Evolutionary conservation across 768 basidiomycete species (phyloP).

Genomic region (Amanita pallidorosea): DNA sequence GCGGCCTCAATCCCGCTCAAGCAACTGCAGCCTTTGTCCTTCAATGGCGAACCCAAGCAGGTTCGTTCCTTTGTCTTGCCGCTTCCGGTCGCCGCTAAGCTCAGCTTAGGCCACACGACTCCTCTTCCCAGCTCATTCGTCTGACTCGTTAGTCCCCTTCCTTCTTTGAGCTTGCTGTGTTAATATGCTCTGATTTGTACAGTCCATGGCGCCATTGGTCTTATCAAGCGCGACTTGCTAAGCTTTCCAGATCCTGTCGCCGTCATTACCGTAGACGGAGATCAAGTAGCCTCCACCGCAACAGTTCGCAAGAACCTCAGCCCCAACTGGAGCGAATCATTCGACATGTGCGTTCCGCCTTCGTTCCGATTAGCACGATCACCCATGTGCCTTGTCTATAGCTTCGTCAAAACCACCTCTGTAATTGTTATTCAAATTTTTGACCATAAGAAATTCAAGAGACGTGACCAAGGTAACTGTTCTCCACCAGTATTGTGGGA

Average conservation of each 20-base stretch:
- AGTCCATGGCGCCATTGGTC: slow-evolving; percentile 72
- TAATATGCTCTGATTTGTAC: slow-evolving; percentile 1
- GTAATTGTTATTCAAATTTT: slow-evolving; percentile 79
- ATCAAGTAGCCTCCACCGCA: slow-evolving; percentile 71
- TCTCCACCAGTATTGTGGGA: slow-evolving; percentile 18
- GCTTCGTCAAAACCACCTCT: slow-evolving; percentile 55
- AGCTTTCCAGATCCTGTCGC: slow-evolving; percentile 84
- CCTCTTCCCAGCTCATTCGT: slow-evolving; percentile 36
- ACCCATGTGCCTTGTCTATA: slow-evolving; percentile 7
- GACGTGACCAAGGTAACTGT: slow-evolving; percentile 63
- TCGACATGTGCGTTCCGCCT: slow-evolving; percentile 52
- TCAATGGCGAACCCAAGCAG: slow-evolving; percentile 22
- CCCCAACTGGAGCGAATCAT: slow-evolving; percentile 78
- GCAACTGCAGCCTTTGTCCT: neutral
- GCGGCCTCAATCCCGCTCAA: neutral
- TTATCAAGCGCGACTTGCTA: slow-evolving; percentile 70
- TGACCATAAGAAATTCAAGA: slow-evolving; percentile 83
- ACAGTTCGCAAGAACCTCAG: slow-evolving; percentile 58
- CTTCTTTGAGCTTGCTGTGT: neutral
- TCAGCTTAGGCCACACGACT: slow-evolving; percentile 31
- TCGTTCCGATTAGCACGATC: slow-evolving; percentile 8
- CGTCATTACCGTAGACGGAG: slow-evolving; percentile 77
- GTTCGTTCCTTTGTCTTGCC: slow-evolving; percentile 14
- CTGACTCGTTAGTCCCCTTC: slow-evolving; percentile 32
- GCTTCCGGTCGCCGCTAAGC: neutral